Evolutionary conservation across 148 eudicot species (phyloP), one percentile per base, ranked within the genome.

Genomic region (Salicornia ramosissima): DNA sequence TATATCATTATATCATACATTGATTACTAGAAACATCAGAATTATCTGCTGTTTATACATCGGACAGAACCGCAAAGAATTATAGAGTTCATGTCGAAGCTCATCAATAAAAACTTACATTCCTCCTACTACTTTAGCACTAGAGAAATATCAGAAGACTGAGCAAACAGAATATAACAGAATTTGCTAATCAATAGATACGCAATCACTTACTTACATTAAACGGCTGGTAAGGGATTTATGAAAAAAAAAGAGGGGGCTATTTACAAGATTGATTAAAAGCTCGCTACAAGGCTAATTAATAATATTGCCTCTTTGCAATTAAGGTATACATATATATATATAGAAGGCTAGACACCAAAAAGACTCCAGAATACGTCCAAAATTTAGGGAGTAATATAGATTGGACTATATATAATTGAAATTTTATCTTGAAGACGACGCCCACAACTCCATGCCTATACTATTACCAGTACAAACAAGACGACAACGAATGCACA

Each of bases 161-260:
- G 25, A 33, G 7, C 13, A 22, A 33, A 64, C 25, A 15, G 51
- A 61, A 74, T 69, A 56, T 69, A 56, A 30, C 58, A 31, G n/a
- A 26, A 43, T 22, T 14, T 28, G 61, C 49, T 24, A 56, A 72
- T 14, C 70, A 68, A 29, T 74, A 78, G 74, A 73, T 61, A 59
- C 30, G 74, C 28, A 65, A 71, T 46, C 62, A 47, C 83, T 74
- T 85, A 86, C 81, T 86, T 81, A 80, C 85, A 86, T 76, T 54
- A 68, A 71, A 64, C 80, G 75, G 75, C 67, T 59, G 62, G 74
- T 70, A 70, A 67, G 75, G 56, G 66, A 58, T 58, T 1, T 22
- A n/a, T n/a, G 0, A 21, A 22, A 22, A 51, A 45, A 26, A 36
- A 59, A 31, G 40, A 8, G 40, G 40, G 53, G 65, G 30, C 54